Percentiles rank a stretch among this genome's conserved stretches.
phyloP scores from a whole-genome alignment of 176 grass and related monocot genomes.

The Puccinellia tenuiflora region DNA sequence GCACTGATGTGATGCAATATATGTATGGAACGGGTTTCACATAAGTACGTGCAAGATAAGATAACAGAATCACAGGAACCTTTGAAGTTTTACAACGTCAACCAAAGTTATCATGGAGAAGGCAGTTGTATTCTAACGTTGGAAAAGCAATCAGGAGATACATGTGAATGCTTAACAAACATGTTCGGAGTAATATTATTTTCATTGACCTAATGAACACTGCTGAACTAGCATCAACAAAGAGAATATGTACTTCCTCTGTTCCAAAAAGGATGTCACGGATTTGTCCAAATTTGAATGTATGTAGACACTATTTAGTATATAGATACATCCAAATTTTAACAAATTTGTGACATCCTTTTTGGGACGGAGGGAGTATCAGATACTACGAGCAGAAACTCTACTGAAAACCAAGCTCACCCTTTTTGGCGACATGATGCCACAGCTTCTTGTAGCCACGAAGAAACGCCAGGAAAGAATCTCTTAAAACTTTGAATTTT shows the following conservation, averaged over 20 bases:
- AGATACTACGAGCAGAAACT: not conserved
- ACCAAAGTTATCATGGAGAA: not conserved
- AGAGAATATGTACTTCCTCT: not conserved
- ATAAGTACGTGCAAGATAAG: not conserved
- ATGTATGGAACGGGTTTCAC: not conserved
- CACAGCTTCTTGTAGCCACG: conserved; percentile 80
- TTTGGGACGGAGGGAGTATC: no score
- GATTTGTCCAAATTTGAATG: no score
- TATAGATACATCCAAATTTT: no score
- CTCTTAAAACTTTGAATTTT: conserved; percentile 89
- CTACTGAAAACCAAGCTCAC: conserved; percentile 45
- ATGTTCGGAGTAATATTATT: not conserved
- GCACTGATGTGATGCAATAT: not conserved
- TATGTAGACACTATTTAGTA: no score
- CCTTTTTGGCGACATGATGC: conserved; percentile 74
- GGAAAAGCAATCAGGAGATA: not conserved
- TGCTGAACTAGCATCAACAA: conserved; percentile 7
- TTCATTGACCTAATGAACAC: not conserved
- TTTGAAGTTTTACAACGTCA: not conserved
- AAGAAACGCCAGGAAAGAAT: conserved; percentile 72
- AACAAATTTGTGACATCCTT: no score
- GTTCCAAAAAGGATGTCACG: no score
- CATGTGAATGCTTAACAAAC: not conserved
- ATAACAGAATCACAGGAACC: not conserved
- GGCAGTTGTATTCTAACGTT: not conserved